A percentile compares a stretch with the other conserved stretches of the same genome.
Evolutionary conservation across 352 stramenopile genomes (phyloP).

Genomic region (Phytophthora pistaciae): DNA sequence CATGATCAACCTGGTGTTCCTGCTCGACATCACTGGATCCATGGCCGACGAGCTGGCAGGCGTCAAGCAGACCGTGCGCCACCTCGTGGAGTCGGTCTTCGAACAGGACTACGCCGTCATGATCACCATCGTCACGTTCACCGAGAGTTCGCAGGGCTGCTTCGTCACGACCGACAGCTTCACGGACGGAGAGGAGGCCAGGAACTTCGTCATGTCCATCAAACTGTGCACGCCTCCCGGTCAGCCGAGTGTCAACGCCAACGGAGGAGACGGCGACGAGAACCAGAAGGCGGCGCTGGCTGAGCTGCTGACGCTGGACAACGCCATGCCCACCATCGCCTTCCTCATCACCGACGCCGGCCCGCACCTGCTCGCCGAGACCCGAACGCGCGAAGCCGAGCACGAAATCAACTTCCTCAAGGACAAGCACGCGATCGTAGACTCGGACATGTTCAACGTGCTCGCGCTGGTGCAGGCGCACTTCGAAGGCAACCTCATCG

Average conservation of each 20-base stretch:
- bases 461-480: slow-evolving; percentile 55
- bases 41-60: slow-evolving; percentile 66
- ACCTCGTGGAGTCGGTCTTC: slow-evolving; percentile 61
- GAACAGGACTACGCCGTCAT: slow-evolving; percentile 61
- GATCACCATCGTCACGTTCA: slow-evolving; percentile 84
- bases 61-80: slow-evolving; percentile 63
- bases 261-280: slow-evolving; percentile 67
- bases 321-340: slow-evolving; percentile 59
- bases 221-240: slow-evolving; percentile 56
- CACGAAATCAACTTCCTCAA: slow-evolving; percentile 59
- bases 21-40: slow-evolving; percentile 81
- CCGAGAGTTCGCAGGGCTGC: slow-evolving; percentile 55
- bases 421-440: slow-evolving; percentile 47
- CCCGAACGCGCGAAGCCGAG: slow-evolving; percentile 41
- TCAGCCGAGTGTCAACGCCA: slow-evolving; percentile 38
- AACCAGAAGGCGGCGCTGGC: slow-evolving; percentile 77
- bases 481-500: slow-evolving; percentile 63
- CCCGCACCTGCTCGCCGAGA: slow-evolving; percentile 54
- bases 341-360: slow-evolving; percentile 77
- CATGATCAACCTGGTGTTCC: slow-evolving; percentile 79
- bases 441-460: slow-evolving; percentile 68
- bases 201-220: slow-evolving; percentile 49
- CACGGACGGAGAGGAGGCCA: slow-evolving; percentile 54
- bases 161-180: slow-evolving; percentile 75
- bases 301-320: slow-evolving; percentile 59